Evolutionary conservation across 805 yeast species (phyloP).

Genomic region (Starmerella ratchasimensis): DNA sequence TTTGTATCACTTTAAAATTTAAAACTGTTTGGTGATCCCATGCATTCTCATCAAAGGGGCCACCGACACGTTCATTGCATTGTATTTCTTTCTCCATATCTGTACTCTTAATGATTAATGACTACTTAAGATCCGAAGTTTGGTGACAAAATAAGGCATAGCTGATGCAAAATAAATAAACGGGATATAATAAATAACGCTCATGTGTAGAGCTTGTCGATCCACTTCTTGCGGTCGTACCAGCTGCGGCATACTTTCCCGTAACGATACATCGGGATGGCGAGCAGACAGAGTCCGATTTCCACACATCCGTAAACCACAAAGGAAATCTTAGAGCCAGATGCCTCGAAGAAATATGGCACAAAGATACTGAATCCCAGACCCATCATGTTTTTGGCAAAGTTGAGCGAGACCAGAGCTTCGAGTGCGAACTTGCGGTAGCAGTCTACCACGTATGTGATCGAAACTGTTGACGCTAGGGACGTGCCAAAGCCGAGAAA

Average conservation of each 20-base stretch:
- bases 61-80: too few species aligned
- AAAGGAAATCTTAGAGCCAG: slow-evolving; percentile 37
- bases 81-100: neutral
- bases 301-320: slow-evolving; percentile 42
- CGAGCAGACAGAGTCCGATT: slow-evolving; percentile 35
- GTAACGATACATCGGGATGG: slow-evolving; percentile 39
- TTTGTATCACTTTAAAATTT: too few species aligned
- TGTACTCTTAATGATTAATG: neutral
- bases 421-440: slow-evolving; percentile 47
- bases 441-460: slow-evolving; percentile 45
- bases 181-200: neutral
- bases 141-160: neutral
- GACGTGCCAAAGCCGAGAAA: slow-evolving; percentile 47
- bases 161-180: neutral
- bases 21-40: too few species aligned
- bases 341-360: slow-evolving; percentile 31
- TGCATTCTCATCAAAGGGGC: too few species aligned
- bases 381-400: slow-evolving; percentile 42
- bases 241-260: slow-evolving; percentile 40
- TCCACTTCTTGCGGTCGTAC: slow-evolving; percentile 37
- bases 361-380: slow-evolving; percentile 45
- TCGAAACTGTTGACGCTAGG: slow-evolving; percentile 47
- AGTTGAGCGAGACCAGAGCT: slow-evolving; percentile 42
- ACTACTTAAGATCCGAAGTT: too few species aligned
- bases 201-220: slow-evolving; percentile 27